These are phyloP conservation scores for Paramecium sexaurelia DNA, from an alignment of 73 alveolate species.

Conservation along the genomic window DNA sequence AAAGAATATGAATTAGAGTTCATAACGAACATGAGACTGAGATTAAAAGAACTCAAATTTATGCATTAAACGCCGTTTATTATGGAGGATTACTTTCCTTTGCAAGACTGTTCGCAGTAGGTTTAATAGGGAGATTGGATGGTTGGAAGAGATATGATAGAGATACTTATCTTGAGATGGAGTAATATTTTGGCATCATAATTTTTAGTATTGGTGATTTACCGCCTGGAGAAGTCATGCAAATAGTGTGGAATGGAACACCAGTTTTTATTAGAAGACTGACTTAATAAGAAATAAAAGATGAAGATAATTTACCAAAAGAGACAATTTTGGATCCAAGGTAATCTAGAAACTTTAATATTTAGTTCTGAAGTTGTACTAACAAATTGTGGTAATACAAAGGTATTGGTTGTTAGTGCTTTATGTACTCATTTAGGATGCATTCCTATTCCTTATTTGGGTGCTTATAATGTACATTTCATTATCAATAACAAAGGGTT, in stretches of 20 bases:
- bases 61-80: conserved; percentile 77
- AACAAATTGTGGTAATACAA: conserved; percentile 88
- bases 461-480: conserved; percentile 76
- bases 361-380: conserved; percentile 71
- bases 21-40: conserved; percentile 93
- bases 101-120: conserved; percentile 69
- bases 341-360: background rate
- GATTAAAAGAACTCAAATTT: conserved; percentile 89
- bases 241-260: conserved; percentile 93
- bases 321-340: conserved; percentile 80
- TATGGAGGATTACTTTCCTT: conserved; percentile 65
- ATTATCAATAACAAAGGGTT: conserved; percentile 60
- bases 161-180: conserved; percentile 90
- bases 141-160: conserved; percentile 87
- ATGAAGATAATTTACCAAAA: conserved; percentile 76
- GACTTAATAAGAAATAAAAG: conserved; percentile 82
- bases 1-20: conserved; percentile 64
- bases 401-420: conserved; percentile 89
- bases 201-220: conserved; percentile 76
- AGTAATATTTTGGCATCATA: background rate
- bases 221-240: conserved; percentile 96
- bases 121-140: conserved; percentile 68
- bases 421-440: conserved; percentile 94
- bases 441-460: conserved; percentile 94
- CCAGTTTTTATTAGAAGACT: conserved; percentile 91